Base-by-base conservation (phyloP, 1,284 basidiomycete species). In the Tylopilus orsonianus region DNA sequence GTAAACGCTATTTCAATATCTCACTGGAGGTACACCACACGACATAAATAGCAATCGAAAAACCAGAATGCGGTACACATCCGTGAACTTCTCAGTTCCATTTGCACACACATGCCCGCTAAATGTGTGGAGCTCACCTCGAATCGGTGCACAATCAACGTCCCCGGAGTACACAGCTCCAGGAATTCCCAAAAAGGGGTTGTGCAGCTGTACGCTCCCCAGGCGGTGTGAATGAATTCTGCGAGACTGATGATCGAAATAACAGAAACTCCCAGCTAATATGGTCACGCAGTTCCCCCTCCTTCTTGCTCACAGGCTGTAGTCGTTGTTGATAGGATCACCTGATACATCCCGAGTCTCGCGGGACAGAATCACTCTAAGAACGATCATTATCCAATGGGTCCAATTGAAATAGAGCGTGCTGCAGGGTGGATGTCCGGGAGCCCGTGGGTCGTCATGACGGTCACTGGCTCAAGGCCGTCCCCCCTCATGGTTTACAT, bases 151-250 rank as follows among this genome's bases (percentile, higher is more conserved):
- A 53, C 61, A 7, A 65, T 62, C 26, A 62, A 29, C 9, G 50
- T 64, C 35, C 29, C 60, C 8, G 58, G 57, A 10, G 48, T 52
- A 12, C 38, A 58, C 22, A 62, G 9, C 16, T 58, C 48, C 14
- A 60, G 1, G 4, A 61, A 20, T 10, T 61, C 60, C 7, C 13
- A 22, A 16, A 50, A 6, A 18, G 43, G 33, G 57, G 58, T n/a
- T 49, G 51, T 8, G 49, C 53, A 1, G 59, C 46, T 4, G 61
- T 61, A 16, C 58, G 50, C 19, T 60, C 58, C 30, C 61, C 58
- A 6, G n/a, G n/a, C n/a, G n/a, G n/a, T n/a, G n/a, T n/a, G 60
- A 58, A 7, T 45, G 49, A 7, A 62, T 51, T 9, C 58, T 56
- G 34, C 48, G 48, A 36, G 52, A 63, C 20, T 53, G 44, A n/a